These are phyloP conservation scores for Psilocybe sp. DNA, from an alignment of 768 basidiomycete genomes.

Conservation along the genomic window DNA sequence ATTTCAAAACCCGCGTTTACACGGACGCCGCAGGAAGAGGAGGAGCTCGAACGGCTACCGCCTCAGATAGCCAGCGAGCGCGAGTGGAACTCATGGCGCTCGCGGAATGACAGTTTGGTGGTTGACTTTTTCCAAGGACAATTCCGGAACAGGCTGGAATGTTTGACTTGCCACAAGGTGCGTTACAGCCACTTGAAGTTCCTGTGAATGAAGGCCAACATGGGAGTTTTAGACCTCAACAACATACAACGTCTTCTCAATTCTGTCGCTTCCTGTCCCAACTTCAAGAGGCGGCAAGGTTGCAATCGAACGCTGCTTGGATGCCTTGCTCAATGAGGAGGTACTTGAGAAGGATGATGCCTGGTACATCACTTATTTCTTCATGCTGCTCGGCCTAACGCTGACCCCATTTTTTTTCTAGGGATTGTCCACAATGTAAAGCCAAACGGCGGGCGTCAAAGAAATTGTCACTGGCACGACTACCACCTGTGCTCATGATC, in stretches of 20 bases:
- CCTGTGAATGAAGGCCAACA: constrained; percentile 1
- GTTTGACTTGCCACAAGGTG: constrained; percentile 87
- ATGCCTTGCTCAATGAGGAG: constrained; percentile 88
- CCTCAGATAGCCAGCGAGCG: constrained; percentile 86
- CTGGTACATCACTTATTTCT: constrained; percentile 56
- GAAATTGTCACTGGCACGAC: constrained; percentile 82
- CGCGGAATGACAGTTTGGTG: constrained; percentile 88
- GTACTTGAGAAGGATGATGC: constrained; percentile 90
- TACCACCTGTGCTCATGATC: constrained; percentile 90
- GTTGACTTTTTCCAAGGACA: constrained; percentile 99
- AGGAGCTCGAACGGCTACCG: constrained; percentile 83
- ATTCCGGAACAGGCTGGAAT: constrained; percentile 86
- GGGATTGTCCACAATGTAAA: constrained; percentile 97
- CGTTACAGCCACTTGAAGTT: constrained; percentile 12
- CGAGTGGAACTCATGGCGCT: constrained; percentile 90
- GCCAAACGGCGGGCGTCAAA: constrained; percentile 82
- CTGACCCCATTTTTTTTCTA: constrained; percentile 23
- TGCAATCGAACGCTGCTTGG: constrained; percentile 76
- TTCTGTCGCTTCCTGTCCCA: constrained; percentile 88
- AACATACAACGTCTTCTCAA: constrained; percentile 96
- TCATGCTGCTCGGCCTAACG: not conserved
- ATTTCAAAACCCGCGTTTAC: constrained; percentile 65
- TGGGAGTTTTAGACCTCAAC: constrained; percentile 75
- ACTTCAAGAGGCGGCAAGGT: constrained; percentile 58
- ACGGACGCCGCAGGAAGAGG: constrained; percentile 77